Base-by-base conservation (phyloP, 371 early-diverging fungal species). In the Apophysomyces sp. region DNA sequence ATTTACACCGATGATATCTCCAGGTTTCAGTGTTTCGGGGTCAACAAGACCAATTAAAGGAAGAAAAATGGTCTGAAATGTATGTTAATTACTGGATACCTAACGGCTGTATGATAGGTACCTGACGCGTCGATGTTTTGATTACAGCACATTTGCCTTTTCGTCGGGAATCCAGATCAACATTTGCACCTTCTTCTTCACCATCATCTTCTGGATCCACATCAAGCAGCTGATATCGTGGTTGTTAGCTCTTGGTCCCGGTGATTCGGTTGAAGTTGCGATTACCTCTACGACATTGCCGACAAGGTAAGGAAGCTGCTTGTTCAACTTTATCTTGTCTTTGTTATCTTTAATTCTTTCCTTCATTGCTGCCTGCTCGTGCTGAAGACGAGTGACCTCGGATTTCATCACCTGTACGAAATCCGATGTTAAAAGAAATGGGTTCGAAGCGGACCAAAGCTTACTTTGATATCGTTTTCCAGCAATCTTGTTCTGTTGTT, bases 1-100 rank as follows among this genome's bases (percentile, higher is more conserved):
- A 83, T 99, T 98, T n/a, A 99, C 95, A 68, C 99, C 99, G 71
- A 99, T 97, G 36, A 99, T 85, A 73, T 99, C 99, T 30, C 98
- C 99, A 16, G 99, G 99, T 67, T 92, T 95, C 57, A 99, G 81
- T 31, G 92, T 92, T 27, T 89, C 85, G 26, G 94, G 81, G 54
- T 97, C 98, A 21, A 99, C 99, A 37, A 99, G 87, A 41, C 99
- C 99, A 57, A 99, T 92, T 82, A 99, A 86, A 7, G 99, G 99
- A 63, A 99, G 84, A 69, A 99, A 98, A 59, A 98, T 90, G 4
- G 98, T 97, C 91, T 94, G 69, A 4, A n/a, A 34, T 24, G 15
- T 11, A 41, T 27, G 32, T 34, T 36, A 36, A 36, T 49, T 11
- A 30, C 6, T 21, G 15, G 15, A 16, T 4, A n/a, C n/a, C 24